Percentiles rank a stretch among this genome's conserved stretches.
phyloP scores from a whole-genome alignment of 805 yeast species.

The Lachancea mirantina region DNA sequence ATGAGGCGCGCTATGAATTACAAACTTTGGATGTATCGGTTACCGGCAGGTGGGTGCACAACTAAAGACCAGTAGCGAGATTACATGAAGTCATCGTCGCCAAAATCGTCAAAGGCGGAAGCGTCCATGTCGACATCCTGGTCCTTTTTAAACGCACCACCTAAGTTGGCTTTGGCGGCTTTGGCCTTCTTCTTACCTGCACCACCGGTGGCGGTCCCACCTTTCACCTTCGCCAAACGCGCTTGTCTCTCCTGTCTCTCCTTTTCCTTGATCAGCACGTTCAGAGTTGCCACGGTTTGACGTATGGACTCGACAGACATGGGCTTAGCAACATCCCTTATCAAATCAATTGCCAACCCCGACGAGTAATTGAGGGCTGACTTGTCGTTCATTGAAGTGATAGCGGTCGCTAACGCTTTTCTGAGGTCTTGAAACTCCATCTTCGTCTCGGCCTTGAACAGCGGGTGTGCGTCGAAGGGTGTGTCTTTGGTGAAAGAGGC shows the following conservation, averaged over 20 bases:
- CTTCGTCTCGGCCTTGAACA: conserved; percentile 76
- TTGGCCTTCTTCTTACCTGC: conserved; percentile 94
- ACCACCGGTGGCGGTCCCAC: conserved; percentile 86
- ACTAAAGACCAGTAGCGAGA: too few species aligned
- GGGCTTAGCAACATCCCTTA: conserved; percentile 79
- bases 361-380: conserved; percentile 65
- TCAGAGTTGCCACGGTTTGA: conserved; percentile 79
- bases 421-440: conserved; percentile 72
- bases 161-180: conserved; percentile 61
- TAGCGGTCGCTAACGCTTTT: conserved; percentile 57
- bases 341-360: conserved; percentile 71
- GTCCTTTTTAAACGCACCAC: conserved; percentile 60
- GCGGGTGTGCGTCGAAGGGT: conserved; percentile 67
- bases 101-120: conserved; percentile 52
- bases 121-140: conserved; percentile 47
- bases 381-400: conserved; percentile 53
- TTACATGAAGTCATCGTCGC: conserved; percentile 80
- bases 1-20: too few species aligned
- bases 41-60: conserved; percentile 1
- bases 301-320: conserved; percentile 73
- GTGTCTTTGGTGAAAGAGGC: conserved; percentile 36
- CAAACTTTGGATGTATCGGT: too few species aligned
- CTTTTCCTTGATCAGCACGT: conserved; percentile 74
- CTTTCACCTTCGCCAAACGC: conserved; percentile 64
- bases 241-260: conserved; percentile 85